Conservation (phyloP, 139 green algal species). For the Chlamydomonas incerta region DNA sequence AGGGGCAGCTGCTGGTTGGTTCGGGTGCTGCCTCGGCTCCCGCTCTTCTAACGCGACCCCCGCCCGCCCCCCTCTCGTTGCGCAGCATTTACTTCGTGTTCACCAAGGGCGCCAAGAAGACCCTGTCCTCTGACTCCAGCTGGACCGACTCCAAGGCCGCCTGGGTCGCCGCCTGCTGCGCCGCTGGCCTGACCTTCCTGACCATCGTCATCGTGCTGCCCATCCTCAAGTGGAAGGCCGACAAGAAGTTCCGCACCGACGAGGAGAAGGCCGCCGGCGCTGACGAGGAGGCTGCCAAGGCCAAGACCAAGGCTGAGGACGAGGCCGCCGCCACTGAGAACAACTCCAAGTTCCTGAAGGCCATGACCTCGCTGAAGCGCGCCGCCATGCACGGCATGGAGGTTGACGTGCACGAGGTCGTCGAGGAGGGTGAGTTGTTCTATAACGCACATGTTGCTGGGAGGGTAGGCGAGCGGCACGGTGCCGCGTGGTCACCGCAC, state of each 20-base stretch:
- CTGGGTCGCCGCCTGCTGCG: slow-evolving; percentile 58
- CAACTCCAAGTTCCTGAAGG: slow-evolving; percentile 19
- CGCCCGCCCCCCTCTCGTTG: too few relatives aligned
- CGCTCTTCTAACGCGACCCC: too few relatives aligned
- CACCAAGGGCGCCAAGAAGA: slow-evolving; percentile 68
- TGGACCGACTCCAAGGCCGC: slow-evolving; percentile 50
- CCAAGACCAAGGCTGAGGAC: slow-evolving; percentile 3
- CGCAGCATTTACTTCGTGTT: slow-evolving; percentile 48
- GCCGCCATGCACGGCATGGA: slow-evolving; percentile 51
- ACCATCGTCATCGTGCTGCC: slow-evolving; percentile 43
- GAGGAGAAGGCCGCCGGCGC: neutral
- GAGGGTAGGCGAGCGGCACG: too few relatives aligned
- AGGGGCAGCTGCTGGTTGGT: too few relatives aligned
- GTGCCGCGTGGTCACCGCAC: too few relatives aligned
- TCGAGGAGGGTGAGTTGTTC: slow-evolving; percentile 46
- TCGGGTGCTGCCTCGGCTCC: too few relatives aligned
- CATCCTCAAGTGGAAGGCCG: slow-evolving; percentile 39
- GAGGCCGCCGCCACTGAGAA: neutral
- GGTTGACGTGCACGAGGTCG: slow-evolving; percentile 64
- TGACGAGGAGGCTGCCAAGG: slow-evolving; percentile 16
- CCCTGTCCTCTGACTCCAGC: neutral
- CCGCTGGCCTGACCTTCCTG: slow-evolving; percentile 35
- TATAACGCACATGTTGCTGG: too few relatives aligned
- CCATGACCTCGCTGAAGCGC: slow-evolving; percentile 6
- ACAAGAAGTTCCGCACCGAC: neutral